These are phyloP conservation scores for Microthyrium microscopicum DNA, from an alignment of 2,329 filamentous ascomycete species.

Conservation along the genomic window DNA sequence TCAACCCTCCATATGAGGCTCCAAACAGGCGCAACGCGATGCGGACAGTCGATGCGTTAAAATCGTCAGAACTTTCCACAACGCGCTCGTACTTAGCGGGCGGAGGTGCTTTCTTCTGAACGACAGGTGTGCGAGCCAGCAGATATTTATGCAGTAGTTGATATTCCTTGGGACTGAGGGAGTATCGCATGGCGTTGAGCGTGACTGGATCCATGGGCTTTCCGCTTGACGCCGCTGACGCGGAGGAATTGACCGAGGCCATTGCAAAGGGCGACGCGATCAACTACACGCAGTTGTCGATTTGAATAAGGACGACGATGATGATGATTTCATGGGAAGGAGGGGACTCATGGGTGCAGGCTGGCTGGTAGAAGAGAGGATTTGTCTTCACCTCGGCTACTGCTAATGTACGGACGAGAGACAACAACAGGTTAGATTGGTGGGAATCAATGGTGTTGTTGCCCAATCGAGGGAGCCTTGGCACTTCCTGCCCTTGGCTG, in stretches of 20 bases:
- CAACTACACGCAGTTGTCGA: no score
- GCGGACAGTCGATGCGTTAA: slow-evolving; percentile 30
- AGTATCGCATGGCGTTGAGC: slow-evolving; percentile 75
- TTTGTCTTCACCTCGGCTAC: no score
- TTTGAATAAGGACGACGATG: no score
- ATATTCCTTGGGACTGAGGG: slow-evolving; percentile 70
- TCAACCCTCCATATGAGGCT: slow-evolving; percentile 25
- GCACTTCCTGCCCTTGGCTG: no score
- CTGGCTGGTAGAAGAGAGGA: no score
- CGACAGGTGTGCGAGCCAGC: slow-evolving; percentile 50
- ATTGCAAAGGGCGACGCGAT: slow-evolving; percentile 2
- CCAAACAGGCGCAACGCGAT: slow-evolving; percentile 28
- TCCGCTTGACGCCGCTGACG: slow-evolving; percentile 5
- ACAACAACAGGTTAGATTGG: no score
- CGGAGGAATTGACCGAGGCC: slow-evolving; percentile 1
- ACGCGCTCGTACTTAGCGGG: slow-evolving; percentile 36
- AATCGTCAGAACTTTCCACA: slow-evolving; percentile 26
- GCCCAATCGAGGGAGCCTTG: no score
- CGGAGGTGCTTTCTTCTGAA: slow-evolving; percentile 36
- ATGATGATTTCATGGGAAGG: no score
- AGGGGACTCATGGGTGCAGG: no score
- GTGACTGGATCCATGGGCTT: slow-evolving; percentile 48
- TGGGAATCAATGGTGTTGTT: no score
- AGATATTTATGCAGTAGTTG: slow-evolving; percentile 69
- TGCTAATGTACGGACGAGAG: no score